Evolutionary conservation across 1,139 yeast genomes (phyloP).

Genomic region (Debaryomyces udenii): DNA sequence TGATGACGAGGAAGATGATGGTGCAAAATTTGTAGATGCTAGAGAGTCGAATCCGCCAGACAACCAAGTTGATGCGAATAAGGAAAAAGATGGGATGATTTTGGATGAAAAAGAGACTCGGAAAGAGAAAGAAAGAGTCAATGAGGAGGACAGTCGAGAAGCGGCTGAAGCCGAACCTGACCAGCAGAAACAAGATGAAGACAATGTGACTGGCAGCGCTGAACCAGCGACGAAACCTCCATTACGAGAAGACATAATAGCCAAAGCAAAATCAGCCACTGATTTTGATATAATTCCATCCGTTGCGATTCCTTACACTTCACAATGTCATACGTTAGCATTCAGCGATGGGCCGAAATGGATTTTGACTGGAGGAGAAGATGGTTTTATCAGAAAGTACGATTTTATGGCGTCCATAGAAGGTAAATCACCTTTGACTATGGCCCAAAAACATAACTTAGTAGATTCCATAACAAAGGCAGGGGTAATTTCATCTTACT

Average conservation of each 20-base stretch:
- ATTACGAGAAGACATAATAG: constrained; percentile 41
- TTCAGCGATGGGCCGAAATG: constrained; percentile 83
- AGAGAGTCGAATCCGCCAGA: constrained; percentile 12
- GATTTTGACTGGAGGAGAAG: constrained; percentile 95
- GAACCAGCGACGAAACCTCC: constrained; percentile 14
- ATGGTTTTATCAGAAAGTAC: constrained; percentile 88
- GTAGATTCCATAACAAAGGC: constrained; percentile 85
- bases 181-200: constrained; percentile 13
- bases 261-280: constrained; percentile 49
- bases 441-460: constrained; percentile 86
- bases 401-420: constrained; percentile 85
- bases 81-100: constrained; percentile 19
- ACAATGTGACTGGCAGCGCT: background rate
- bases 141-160: constrained; percentile 16
- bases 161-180: constrained; percentile 16
- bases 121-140: constrained; percentile 19
- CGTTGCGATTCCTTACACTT: constrained; percentile 72
- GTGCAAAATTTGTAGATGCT: constrained; percentile 19
- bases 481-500: constrained; percentile 80
- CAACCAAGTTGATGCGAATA: constrained; percentile 18
- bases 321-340: constrained; percentile 75
- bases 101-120: constrained; percentile 22
- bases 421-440: constrained; percentile 88
- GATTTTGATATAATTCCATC: constrained; percentile 64
- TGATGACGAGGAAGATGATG: constrained; percentile 24